These are phyloP conservation scores for Patellifolia procumbens DNA, from an alignment of 179 eudicot genomes.

Conservation along the genomic window DNA sequence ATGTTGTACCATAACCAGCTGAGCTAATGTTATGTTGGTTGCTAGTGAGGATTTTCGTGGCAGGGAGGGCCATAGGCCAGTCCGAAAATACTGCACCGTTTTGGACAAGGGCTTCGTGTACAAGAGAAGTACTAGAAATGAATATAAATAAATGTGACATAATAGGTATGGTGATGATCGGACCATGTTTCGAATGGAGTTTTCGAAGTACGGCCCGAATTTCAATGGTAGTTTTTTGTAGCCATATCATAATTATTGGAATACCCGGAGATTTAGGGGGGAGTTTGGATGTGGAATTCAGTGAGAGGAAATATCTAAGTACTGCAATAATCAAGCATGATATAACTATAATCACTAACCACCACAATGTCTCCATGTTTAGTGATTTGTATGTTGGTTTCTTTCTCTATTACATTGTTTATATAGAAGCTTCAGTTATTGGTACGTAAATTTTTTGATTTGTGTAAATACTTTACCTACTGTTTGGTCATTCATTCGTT, in stretches of 20 bases:
- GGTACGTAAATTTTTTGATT: too few species aligned
- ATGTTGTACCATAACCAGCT: too few species aligned
- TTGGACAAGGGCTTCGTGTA: slow-evolving; percentile 26
- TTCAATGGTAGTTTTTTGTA: slow-evolving; percentile 8
- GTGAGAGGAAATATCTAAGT: background rate
- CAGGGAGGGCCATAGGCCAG: slow-evolving; percentile 23
- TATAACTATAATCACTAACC: too few species aligned
- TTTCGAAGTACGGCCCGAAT: slow-evolving; percentile 8
- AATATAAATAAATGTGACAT: slow-evolving; percentile 16
- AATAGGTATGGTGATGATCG: slow-evolving; percentile 14
- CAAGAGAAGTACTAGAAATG: slow-evolving; percentile 20
- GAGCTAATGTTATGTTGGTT: slow-evolving; percentile 28
- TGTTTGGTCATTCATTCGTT: too few species aligned
- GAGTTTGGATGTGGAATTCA: background rate
- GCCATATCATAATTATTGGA: slow-evolving; percentile 24
- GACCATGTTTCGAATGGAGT: slow-evolving; percentile 18
- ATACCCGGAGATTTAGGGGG: slow-evolving; percentile 24
- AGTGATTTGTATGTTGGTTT: too few species aligned
- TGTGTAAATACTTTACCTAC: too few species aligned
- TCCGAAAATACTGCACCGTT: slow-evolving; percentile 31
- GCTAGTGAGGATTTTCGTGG: slow-evolving; percentile 10
- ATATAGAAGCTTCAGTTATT: too few species aligned
- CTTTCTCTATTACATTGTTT: too few species aligned
- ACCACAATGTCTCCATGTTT: too few species aligned
- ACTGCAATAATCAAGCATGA: slow-evolving; percentile 2